Evolutionary conservation across 2,329 filamentous ascomycete species (phyloP), one percentile per base, ranked within the genome.

Genomic region (Scytalidium sp.): DNA sequence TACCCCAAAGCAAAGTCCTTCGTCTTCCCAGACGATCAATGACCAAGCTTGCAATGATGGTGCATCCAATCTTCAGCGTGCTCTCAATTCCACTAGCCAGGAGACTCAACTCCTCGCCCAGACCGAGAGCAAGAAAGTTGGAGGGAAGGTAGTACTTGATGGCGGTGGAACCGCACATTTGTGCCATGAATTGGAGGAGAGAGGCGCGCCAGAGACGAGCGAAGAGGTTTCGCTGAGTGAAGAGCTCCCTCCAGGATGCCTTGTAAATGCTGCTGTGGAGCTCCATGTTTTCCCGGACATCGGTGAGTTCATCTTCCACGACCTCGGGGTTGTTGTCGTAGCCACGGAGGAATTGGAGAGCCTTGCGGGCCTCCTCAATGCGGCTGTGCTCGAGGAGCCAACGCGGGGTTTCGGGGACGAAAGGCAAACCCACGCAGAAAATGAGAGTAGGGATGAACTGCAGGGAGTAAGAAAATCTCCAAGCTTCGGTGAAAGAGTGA

Each of bases 111-210:
- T 74, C 70, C 5, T 71, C 72, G 32, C 67, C 65, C 1, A 82
- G 62, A 0, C 80, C 79, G 2, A 83, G 64, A 3, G 71, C 72
- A 46, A 69, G 62, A 50, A 83, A 75, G 8, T 81, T 74, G 0
- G 72, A 74, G 0, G 79, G 79, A 0, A 83, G 69, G 55, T 82
- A 82, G 56, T 83, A 82, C 56, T 83, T 82, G 70, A 83, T 81
- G 2, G 78, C 78, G 0, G 78, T 78, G 13, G 78, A 78, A 19
- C 80, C 79, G 55, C 77, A 81, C 75, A 82, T 78, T 56, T 81
- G 78, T 0, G 77, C 75, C 75, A 83, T 78, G 62, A 83, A 82
- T 60, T 82, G 79, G 4, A 83, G 67, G 1, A 81, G 64, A 0
- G 76, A 71, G 1, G 78, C 78, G 17, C 79, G 72, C 80, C 80